Evolutionary conservation across 805 yeast species (phyloP).

Genomic region (Zygosaccharomyces bailii): DNA sequence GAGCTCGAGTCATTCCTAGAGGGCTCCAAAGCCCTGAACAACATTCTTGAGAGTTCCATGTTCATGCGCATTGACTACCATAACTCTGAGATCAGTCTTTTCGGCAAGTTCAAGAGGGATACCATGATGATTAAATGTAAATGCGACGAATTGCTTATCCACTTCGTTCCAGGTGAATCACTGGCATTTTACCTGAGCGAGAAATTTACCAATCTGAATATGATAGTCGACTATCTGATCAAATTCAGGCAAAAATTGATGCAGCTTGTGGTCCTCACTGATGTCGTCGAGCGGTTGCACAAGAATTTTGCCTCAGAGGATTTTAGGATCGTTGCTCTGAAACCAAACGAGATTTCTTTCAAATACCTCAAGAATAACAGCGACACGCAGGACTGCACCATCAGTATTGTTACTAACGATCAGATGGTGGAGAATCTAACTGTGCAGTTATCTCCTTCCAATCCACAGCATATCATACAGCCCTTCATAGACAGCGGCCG

Average conservation of each 20-base stretch:
- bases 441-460: conserved; percentile 30
- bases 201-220: conserved; percentile 25
- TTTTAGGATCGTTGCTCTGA: conserved; percentile 32
- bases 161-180: conserved; percentile 27
- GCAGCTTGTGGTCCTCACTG: conserved; percentile 35
- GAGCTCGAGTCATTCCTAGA: conserved; percentile 34
- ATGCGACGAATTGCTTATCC: conserved; percentile 31
- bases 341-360: conserved; percentile 36
- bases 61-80: conserved; percentile 33
- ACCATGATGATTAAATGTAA: conserved; percentile 32
- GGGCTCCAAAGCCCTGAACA: conserved; percentile 29
- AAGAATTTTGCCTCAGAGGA: conserved; percentile 33
- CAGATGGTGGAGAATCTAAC: conserved; percentile 30
- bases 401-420: conserved; percentile 30
- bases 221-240: conserved; percentile 27
- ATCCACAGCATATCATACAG: conserved; percentile 36
- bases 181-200: conserved; percentile 32
- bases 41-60: conserved; percentile 32
- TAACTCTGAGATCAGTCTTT: conserved; percentile 29
- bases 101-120: conserved; percentile 33
- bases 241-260: conserved; percentile 33
- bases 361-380: conserved; percentile 30
- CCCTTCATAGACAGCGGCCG: conserved; percentile 31
- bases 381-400: conserved; percentile 34
- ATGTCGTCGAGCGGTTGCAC: conserved; percentile 35